Evolutionary conservation across 768 basidiomycete genomes (phyloP), one percentile per base, ranked within the genome.

Genomic region (Psilocybe azurescens): DNA sequence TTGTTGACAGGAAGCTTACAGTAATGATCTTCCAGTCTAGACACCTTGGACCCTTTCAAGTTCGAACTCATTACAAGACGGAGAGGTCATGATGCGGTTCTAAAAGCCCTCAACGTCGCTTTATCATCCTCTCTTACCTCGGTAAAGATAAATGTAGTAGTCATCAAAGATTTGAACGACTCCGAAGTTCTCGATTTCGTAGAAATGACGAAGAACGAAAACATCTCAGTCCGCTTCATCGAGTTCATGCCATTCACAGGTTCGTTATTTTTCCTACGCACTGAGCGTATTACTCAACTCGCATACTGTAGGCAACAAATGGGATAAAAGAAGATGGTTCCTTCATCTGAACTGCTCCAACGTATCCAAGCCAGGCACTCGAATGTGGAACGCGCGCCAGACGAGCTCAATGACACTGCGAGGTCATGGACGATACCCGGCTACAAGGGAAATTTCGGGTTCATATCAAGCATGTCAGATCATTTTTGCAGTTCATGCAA

Each of bases 171-270:
- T 18, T 75, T 97, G 32, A 96, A 96, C 67, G 91, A 94, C 68
- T 73, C 78, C n/a, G 93, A 96, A 73, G 78, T 94, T 11, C 71
- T 87, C 2, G 89, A 90, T 60, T 95, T 96, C 70, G 86, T 94
- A 44, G 85, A 89, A 67, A 77, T 95, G 75, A 92, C 91, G 4
- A 86, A 83, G 66, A 76, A 89, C 49, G 79, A 79, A 49, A 73
- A 77, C 2, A 74, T 94, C 28, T 91, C 86, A 41, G 86, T 95
- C 44, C 86, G 95, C 39, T 94, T 96, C 73, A 96, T 95, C 60
- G 94, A 95, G 74, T 96, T 92, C 71, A 96, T 97, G 95, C 93
- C 94, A 10, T 97, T 97, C 73, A 90, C 88, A 66, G 94, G 90
- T 91, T 65, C 64, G 74, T 69, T 20, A 20, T 53, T 41, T 6